Conservation (phyloP, 495 filamentous ascomycete species). For the Beverwykella pulmonaria region DNA sequence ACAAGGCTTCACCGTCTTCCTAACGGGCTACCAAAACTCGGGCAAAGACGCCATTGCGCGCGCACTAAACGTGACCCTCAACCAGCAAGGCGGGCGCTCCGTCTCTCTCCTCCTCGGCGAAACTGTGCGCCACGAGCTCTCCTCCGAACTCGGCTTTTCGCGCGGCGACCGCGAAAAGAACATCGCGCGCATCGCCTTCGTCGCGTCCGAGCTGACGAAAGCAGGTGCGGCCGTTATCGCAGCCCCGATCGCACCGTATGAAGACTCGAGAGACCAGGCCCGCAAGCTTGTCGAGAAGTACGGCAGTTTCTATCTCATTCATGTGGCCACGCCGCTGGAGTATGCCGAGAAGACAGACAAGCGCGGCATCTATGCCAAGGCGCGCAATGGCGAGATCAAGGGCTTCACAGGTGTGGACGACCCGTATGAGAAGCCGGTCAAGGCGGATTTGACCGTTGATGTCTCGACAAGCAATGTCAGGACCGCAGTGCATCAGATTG, state of each 20-base stretch:
- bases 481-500: conserved; percentile 94
- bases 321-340: conserved; percentile 91
- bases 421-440: conserved; percentile 84
- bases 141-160: conserved; percentile 93
- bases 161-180: conserved; percentile 92
- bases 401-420: conserved; percentile 98
- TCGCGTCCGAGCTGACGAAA: conserved; percentile 89
- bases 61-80: conserved; percentile 93
- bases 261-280: conserved; percentile 71
- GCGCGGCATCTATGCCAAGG: conserved; percentile 83
- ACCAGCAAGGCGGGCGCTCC: conserved; percentile 95
- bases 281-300: conserved; percentile 82
- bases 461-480: conserved; percentile 81
- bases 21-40: conserved; percentile 94
- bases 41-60: conserved; percentile 96
- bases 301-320: conserved; percentile 90
- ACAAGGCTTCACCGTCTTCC: conserved; percentile 97
- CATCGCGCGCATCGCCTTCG: conserved; percentile 94
- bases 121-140: conserved; percentile 90
- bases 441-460: conserved; percentile 84
- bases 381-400: conserved; percentile 89
- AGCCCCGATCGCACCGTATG: conserved; percentile 95
- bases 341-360: conserved; percentile 94
- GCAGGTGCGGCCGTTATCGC: conserved; percentile 95
- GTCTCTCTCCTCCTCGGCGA: conserved; percentile 94